phyloP scores from a whole-genome alignment of 305 asterid genomes.

The Fraxinus floribunda region DNA sequence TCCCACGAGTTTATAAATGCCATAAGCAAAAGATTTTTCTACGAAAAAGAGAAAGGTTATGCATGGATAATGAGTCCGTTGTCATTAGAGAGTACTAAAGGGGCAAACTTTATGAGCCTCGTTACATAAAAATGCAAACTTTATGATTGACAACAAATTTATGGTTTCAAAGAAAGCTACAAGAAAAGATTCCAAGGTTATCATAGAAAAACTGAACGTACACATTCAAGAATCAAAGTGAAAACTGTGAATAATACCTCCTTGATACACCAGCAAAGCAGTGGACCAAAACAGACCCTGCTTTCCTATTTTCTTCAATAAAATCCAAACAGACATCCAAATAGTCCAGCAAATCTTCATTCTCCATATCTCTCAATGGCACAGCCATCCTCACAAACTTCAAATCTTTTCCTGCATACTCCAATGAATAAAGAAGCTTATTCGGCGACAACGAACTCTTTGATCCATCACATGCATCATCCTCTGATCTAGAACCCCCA shows the following conservation, averaged over 20 bases:
- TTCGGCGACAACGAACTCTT: conserved; percentile 60
- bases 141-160: not conserved
- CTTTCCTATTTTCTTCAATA: conserved; percentile 74
- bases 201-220: not conserved
- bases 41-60: not conserved
- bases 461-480: conserved; percentile 43
- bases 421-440: conserved; percentile 73
- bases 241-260: conserved; percentile 48
- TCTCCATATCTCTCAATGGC: conserved; percentile 92
- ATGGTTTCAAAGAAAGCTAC: not conserved
- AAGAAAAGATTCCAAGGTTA: not conserved
- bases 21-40: not conserved
- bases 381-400: conserved; percentile 86
- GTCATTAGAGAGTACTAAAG: not conserved
- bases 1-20: not conserved
- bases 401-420: conserved; percentile 90
- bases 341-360: conserved; percentile 74
- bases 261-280: conserved; percentile 99
- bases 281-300: conserved; percentile 87
- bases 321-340: conserved; percentile 90
- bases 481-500: conserved; percentile 51
- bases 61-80: not conserved
- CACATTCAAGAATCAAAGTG: not conserved
- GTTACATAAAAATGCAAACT: not conserved
- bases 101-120: not conserved